Evolutionary conservation across 2,329 filamentous ascomycete genomes (phyloP).

Genomic region (Aspergillus tanneri): DNA sequence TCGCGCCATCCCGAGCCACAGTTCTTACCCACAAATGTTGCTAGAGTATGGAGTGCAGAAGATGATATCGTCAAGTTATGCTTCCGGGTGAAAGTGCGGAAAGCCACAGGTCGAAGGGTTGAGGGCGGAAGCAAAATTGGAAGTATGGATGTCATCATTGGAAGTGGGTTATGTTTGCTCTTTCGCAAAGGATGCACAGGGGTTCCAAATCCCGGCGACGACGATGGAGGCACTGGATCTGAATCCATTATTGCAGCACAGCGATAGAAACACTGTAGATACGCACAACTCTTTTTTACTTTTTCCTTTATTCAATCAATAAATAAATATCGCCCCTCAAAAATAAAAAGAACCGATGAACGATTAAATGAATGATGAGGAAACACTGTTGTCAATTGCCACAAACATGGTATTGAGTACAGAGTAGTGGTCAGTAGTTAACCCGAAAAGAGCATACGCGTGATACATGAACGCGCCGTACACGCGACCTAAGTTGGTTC

Average conservation of each 20-base stretch:
- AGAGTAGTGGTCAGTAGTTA: too few species aligned
- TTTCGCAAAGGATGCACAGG: slow-evolving; percentile 70
- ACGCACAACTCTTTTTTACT: neutral
- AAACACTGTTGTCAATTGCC: too few species aligned
- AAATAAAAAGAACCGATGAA: too few species aligned
- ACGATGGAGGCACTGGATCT: slow-evolving; percentile 72
- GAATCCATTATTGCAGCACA: slow-evolving; percentile 31
- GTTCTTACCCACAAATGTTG: slow-evolving; percentile 85
- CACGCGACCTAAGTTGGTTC: too few species aligned
- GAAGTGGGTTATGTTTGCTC: slow-evolving; percentile 45
- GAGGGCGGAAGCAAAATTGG: slow-evolving; percentile 86
- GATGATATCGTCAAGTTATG: slow-evolving; percentile 91
- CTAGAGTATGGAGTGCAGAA: slow-evolving; percentile 77
- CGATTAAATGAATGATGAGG: too few species aligned
- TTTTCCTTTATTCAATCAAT: neutral
- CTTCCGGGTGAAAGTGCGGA: slow-evolving; percentile 95
- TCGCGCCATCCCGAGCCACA: slow-evolving; percentile 97
- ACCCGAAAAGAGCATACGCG: too few species aligned
- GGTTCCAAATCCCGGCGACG: slow-evolving; percentile 86
- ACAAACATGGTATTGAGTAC: too few species aligned
- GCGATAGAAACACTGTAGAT: too few species aligned
- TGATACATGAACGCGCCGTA: too few species aligned
- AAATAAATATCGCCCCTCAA: neutral
- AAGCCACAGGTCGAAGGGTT: slow-evolving; percentile 84
- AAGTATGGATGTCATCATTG: slow-evolving; percentile 65